Percentiles rank a stretch among this genome's conserved stretches.
Evolutionary conservation across 1,284 basidiomycete genomes (phyloP).

Genomic region (Boletus semigastroideus): DNA sequence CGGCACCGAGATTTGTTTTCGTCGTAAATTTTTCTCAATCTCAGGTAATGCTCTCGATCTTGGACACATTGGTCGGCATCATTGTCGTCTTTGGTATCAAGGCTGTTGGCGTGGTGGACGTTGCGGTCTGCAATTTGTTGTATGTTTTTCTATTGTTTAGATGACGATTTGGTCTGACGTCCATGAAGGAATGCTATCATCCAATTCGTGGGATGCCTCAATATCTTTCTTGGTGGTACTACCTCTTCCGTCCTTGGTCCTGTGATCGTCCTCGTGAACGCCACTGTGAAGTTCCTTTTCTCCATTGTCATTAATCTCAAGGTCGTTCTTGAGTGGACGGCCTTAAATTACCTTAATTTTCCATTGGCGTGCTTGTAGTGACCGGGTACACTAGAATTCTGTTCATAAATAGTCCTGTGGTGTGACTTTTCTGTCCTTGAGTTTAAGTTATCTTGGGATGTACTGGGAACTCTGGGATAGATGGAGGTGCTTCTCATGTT

Average conservation of each 20-base stretch:
- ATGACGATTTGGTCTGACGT: not conserved
- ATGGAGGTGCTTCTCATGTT: no score
- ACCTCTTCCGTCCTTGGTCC: constrained; percentile 8
- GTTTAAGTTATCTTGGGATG: no score
- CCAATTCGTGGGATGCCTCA: constrained; percentile 9
- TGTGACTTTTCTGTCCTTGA: not conserved
- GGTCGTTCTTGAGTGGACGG: not conserved
- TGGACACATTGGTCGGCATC: constrained; percentile 7
- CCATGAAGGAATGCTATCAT: not conserved
- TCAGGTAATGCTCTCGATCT: constrained; percentile 8
- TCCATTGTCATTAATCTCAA: not conserved
- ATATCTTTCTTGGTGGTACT: not conserved
- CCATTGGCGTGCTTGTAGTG: constrained; percentile 6
- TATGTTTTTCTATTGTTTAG: not conserved
- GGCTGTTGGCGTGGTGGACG: constrained; percentile 3
- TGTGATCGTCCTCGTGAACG: constrained; percentile 1
- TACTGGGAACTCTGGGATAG: no score
- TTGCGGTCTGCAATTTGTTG: constrained; percentile 7
- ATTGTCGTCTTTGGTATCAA: not conserved
- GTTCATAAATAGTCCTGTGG: not conserved
- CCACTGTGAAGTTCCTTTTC: not conserved
- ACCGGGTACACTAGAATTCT: constrained; percentile 1
- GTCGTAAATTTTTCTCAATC: not conserved
- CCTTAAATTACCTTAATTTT: not conserved
- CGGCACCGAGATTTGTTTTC: no score